Evolutionary conservation across 345 rosid genomes (phyloP).

Genomic region (Eucalyptus polybractea): DNA sequence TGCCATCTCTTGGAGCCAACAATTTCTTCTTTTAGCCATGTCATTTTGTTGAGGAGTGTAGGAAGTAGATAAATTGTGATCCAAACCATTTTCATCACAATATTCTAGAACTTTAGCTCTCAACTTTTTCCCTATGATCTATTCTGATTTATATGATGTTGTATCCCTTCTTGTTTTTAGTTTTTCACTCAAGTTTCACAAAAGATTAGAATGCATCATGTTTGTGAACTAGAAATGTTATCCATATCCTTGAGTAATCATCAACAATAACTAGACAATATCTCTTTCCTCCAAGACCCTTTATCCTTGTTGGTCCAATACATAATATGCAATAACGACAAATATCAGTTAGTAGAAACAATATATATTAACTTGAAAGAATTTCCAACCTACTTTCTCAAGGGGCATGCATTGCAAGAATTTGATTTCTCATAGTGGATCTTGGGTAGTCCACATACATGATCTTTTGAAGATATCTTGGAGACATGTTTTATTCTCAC

Average conservation of each 20-base stretch:
- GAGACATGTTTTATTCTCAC: neutral
- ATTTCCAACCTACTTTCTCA: neutral
- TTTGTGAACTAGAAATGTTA: neutral
- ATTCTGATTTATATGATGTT: neutral
- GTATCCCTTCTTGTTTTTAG: neutral
- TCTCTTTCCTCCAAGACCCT: neutral
- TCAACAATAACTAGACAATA: neutral
- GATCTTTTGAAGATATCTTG: neutral
- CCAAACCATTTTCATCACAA: neutral
- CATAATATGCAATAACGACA: neutral
- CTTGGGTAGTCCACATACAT: neutral
- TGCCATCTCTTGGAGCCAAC: neutral
- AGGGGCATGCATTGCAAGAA: neutral
- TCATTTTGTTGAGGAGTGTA: neutral
- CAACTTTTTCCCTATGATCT: neutral
- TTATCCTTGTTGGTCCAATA: neutral
- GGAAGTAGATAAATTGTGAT: neutral
- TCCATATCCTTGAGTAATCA: neutral
- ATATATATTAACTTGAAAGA: neutral
- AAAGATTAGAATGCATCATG: neutral
- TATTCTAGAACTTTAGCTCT: neutral
- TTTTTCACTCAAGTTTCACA: too few relatives aligned
- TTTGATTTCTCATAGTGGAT: neutral
- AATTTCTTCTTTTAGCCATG: neutral
- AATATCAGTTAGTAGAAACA: neutral